Evolutionary conservation across 352 stramenopile genomes (phyloP), one percentile per base, ranked within the genome.

Genomic region (Phytophthora europaea): DNA sequence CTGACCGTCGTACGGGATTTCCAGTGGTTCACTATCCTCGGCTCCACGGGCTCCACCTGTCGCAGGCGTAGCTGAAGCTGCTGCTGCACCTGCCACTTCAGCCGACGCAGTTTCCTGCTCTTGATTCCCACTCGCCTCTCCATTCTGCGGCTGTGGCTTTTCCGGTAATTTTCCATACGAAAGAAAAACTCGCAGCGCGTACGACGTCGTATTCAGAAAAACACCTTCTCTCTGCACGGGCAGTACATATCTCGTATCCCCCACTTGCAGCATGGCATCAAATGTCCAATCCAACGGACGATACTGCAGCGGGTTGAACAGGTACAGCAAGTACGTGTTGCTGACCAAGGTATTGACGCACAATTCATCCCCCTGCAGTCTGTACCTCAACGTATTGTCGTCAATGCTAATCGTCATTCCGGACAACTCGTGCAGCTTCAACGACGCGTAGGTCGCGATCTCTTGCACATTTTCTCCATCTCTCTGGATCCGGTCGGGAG

Each of bases 281-380:
- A 93, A 96, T 7, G 82, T 93, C 88, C 88, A 96, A 66, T 96
- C 88, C 50, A 95, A 78, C 10, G 90, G 90, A 4, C 87, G 88
- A 65, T 93, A 96, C 60, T 85, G 73, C 43, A 94, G 75, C 50
- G 90, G 88, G 58, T 96, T 96, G 79, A 96, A 96, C 36, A 96
- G 64, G 34, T 96, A 95, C n/a, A 96, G 73, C 69, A 96, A 72
- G 74, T 95, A 96, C 65, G 90, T 90, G 67, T 95, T 96, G 80
- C 87, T 93, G 56, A 94, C 85, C 31, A 96, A 72, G 1, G 88
- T 84, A 61, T 96, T 96, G 16, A 96, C 78, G 59, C 87, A 94
- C 45, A 95, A 66, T 26, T 90, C 81, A 52, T 82, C 69, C 3
- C 76, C 56, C 31, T 85, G 76, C 4, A 93, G 70, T n/a, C 75